phyloP scores from a whole-genome alignment of 352 stramenopile species.

The Phytophthora pistaciae region DNA sequence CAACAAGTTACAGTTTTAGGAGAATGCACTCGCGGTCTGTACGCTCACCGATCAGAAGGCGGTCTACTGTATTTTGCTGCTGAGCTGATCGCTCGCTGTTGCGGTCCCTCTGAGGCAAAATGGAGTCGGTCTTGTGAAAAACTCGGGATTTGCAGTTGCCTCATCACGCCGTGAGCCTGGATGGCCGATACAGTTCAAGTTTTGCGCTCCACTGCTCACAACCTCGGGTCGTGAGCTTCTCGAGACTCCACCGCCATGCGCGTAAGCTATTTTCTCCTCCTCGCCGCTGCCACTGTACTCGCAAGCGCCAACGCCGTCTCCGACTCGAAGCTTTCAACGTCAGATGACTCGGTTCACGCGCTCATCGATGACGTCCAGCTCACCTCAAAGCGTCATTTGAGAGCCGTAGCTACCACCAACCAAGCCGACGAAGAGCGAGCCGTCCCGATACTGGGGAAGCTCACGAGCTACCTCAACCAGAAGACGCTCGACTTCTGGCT shows the following conservation, averaged over 20 bases:
- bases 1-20: no score
- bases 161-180: neutral
- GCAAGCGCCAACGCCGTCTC: neutral
- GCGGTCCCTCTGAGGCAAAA: neutral
- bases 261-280: neutral
- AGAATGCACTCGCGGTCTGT: neutral
- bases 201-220: neutral
- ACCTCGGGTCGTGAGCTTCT: neutral
- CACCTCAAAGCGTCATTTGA: neutral
- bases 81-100: neutral
- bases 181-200: neutral
- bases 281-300: neutral
- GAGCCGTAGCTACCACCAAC: neutral
- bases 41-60: neutral
- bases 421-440: neutral
- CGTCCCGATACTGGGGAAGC: constrained; percentile 1
- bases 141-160: neutral
- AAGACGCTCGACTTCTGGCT: constrained; percentile 18
- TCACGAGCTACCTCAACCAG: constrained; percentile 16
- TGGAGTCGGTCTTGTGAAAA: neutral
- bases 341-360: neutral
- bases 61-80: neutral
- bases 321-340: neutral
- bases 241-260: neutral
- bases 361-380: neutral